These are phyloP conservation scores for Candida berthetii DNA, from an alignment of 805 yeast species.

Conservation along the genomic window DNA sequence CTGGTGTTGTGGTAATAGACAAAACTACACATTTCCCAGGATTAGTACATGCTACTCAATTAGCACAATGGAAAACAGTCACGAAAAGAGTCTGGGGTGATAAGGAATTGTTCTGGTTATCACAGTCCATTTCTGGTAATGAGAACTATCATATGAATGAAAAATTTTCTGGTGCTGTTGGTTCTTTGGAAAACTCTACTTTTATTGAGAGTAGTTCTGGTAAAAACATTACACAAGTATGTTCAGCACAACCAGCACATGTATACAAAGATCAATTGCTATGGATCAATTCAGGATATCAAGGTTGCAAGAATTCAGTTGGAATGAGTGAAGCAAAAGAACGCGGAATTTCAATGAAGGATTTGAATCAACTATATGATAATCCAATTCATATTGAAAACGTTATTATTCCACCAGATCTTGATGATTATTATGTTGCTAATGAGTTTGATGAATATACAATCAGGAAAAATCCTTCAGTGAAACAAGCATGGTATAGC, in stretches of 20 bases:
- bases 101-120: conserved; percentile 31
- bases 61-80: conserved; percentile 10
- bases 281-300: conserved; percentile 57
- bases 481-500: conserved; percentile 32
- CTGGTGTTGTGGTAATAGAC: conserved; percentile 19
- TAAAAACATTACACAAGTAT: conserved; percentile 26
- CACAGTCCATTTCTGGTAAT: conserved; percentile 16
- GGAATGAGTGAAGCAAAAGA: conserved; percentile 10
- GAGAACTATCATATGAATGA: conserved; percentile 9
- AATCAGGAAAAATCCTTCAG: conserved; percentile 41
- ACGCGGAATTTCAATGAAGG: conserved; percentile 1
- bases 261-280: conserved; percentile 32
- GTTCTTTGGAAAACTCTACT: conserved; percentile 5
- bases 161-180: conserved; percentile 10
- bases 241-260: conserved; percentile 58
- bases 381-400: conserved; percentile 32
- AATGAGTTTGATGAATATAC: conserved; percentile 11
- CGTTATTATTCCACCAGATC: conserved; percentile 46
- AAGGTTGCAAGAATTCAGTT: conserved; percentile 28
- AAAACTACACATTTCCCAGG: conserved; percentile 19
- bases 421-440: conserved; percentile 23
- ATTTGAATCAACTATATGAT: conserved; percentile 18
- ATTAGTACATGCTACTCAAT: conserved; percentile 14
- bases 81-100: conserved; percentile 27
- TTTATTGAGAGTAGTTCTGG: background rate